Evolutionary conservation across 2,329 filamentous ascomycete genomes (phyloP).

Genomic region (Ophiostoma australiae): DNA sequence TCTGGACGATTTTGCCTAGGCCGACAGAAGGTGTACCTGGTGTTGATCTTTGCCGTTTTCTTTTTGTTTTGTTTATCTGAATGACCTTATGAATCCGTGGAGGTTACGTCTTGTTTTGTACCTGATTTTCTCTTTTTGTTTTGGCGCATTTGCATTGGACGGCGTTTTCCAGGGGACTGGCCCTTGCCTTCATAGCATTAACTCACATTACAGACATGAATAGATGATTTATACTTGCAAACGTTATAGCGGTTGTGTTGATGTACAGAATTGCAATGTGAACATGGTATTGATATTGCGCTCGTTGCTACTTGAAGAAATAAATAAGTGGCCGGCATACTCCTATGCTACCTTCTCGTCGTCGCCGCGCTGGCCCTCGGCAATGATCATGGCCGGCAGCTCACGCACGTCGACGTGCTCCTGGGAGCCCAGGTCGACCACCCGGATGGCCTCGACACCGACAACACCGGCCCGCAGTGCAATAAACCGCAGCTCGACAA

Average conservation of each 20-base stretch:
- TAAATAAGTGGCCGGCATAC: not conserved
- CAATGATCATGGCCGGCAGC: constrained; percentile 62
- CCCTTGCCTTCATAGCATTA: not conserved
- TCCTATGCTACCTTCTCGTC: not conserved
- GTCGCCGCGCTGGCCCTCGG: constrained; percentile 29
- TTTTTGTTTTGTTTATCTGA: not conserved
- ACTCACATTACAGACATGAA: not conserved
- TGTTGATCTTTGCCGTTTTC: not conserved
- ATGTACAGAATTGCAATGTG: not conserved
- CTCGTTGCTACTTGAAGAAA: not conserved
- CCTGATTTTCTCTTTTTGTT: not conserved
- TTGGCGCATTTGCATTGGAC: constrained; percentile 18
- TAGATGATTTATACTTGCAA: not conserved
- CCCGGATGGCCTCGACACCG: constrained; percentile 64
- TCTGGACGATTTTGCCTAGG: constrained; percentile 32
- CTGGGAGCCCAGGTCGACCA: constrained; percentile 67
- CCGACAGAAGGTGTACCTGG: not conserved
- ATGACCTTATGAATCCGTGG: not conserved
- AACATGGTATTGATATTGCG: not conserved
- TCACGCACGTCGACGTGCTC: constrained; percentile 75
- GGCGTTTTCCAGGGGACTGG: constrained; percentile 12
- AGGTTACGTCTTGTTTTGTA: not conserved
- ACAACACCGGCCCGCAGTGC: constrained; percentile 63
- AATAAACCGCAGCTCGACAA: constrained; percentile 66
- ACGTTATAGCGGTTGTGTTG: not conserved